A percentile compares a stretch with the other conserved stretches of the same genome.
Evolutionary conservation across 345 rosid genomes (phyloP).

Genomic region (Sonneratia caseolaris): DNA sequence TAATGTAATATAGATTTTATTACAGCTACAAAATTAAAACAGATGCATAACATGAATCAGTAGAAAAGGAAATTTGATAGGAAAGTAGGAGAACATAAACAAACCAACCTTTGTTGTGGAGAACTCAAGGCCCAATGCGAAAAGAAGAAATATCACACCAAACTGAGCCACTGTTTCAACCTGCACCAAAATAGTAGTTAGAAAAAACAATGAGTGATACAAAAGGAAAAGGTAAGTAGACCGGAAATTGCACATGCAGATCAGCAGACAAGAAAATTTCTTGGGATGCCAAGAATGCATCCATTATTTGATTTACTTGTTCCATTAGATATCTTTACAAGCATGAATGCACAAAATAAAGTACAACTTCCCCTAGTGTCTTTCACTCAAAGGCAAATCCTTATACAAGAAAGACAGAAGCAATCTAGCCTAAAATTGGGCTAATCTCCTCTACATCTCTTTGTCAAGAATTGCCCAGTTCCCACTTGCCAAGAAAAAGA

Average conservation of each 20-base stretch:
- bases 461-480: background rate
- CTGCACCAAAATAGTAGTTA: slow-evolving; percentile 26
- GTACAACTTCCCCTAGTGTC: background rate
- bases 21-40: background rate
- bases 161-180: slow-evolving; percentile 98
- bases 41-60: slow-evolving; percentile 4
- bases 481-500: background rate
- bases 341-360: background rate
- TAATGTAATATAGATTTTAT: background rate
- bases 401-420: background rate
- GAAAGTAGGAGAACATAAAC: background rate
- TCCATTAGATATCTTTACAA: background rate
- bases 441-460: background rate
- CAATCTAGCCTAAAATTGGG: background rate
- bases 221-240: background rate
- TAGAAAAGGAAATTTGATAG: background rate
- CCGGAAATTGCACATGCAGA: background rate
- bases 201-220: too few species aligned
- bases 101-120: slow-evolving; percentile 59
- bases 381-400: background rate
- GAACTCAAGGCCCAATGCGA: slow-evolving; percentile 88
- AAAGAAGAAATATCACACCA: slow-evolving; percentile 94
- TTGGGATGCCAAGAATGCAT: background rate
- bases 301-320: background rate
- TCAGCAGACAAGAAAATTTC: background rate